Evolutionary conservation across 441 rosid species (phyloP).

Genomic region (Euphorbia celastroides): DNA sequence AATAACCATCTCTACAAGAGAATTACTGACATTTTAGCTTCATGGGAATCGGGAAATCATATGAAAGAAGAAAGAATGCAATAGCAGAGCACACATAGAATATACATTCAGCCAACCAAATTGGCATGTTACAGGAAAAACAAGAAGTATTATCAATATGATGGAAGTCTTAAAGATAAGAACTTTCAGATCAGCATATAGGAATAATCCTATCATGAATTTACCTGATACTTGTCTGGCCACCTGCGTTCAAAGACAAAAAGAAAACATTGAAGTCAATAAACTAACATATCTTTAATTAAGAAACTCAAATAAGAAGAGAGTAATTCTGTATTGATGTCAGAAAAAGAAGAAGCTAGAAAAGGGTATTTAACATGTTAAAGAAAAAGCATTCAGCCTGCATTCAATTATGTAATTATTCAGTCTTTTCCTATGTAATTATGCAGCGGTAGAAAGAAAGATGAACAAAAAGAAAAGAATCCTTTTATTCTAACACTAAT

Average conservation of each 20-base stretch:
- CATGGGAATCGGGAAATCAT: no score
- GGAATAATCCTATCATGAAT: neutral
- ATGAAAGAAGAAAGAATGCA: neutral
- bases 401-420: neutral
- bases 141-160: neutral
- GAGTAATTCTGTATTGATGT: neutral
- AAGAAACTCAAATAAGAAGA: neutral
- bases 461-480: no score
- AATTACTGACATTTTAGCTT: neutral
- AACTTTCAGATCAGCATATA: neutral
- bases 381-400: neutral
- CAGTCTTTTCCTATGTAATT: no score
- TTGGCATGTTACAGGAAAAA: neutral
- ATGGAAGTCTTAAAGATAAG: neutral
- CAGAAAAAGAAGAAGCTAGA: neutral
- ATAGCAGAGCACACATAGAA: neutral
- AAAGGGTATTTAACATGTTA: neutral
- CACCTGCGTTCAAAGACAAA: slow-evolving; percentile 43
- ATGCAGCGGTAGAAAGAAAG: no score
- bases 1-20: neutral
- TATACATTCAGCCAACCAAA: neutral
- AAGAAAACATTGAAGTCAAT: slow-evolving; percentile 2
- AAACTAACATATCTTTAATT: slow-evolving; percentile 1
- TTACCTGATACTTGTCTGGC: slow-evolving; percentile 85
- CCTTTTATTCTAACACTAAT: no score